Evolutionary conservation across 352 stramenopile species (phyloP).

Genomic region (Pythium sukuiense): DNA sequence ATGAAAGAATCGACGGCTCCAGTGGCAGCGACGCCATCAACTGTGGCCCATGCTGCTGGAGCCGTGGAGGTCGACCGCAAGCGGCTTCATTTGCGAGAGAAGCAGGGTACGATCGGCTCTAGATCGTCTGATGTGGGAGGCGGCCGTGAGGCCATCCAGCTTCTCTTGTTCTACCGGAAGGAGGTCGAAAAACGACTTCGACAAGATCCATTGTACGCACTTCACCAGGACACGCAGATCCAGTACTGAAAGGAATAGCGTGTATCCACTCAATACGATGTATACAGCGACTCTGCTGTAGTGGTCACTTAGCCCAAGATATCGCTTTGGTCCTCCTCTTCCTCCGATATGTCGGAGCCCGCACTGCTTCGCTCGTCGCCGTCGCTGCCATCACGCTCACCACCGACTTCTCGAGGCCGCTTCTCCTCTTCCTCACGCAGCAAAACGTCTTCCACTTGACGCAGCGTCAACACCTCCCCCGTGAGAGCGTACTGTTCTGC

Average conservation of each 20-base stretch:
- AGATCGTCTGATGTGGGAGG: conserved; percentile 31
- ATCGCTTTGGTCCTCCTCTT: conserved; percentile 32
- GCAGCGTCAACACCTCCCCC: conserved; percentile 41
- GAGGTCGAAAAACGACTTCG: conserved; percentile 62
- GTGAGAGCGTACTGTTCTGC: conserved; percentile 43
- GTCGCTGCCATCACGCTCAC: conserved; percentile 13
- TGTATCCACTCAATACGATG: not conserved
- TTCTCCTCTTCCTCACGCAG: conserved; percentile 48
- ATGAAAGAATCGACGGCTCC: conserved; percentile 31
- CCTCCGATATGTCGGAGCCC: conserved; percentile 28
- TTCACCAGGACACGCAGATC: conserved; percentile 16
- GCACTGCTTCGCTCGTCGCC: conserved; percentile 27
- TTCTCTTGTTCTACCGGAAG: conserved; percentile 58
- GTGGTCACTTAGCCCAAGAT: conserved; percentile 37
- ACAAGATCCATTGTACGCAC: conserved; percentile 28
- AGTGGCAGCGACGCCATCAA: not conserved
- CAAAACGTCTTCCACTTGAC: conserved; percentile 47
- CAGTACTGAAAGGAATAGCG: not conserved
- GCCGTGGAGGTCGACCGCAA: conserved; percentile 24
- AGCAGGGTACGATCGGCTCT: not conserved
- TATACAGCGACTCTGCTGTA: not conserved
- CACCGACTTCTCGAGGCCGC: conserved; percentile 19
- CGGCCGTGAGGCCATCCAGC: conserved; percentile 51
- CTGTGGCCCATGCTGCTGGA: not conserved
- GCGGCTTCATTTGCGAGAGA: conserved; percentile 19